Evolutionary conservation across 2,329 filamentous ascomycete species (phyloP).

Genomic region (Monosporascus sp.): DNA sequence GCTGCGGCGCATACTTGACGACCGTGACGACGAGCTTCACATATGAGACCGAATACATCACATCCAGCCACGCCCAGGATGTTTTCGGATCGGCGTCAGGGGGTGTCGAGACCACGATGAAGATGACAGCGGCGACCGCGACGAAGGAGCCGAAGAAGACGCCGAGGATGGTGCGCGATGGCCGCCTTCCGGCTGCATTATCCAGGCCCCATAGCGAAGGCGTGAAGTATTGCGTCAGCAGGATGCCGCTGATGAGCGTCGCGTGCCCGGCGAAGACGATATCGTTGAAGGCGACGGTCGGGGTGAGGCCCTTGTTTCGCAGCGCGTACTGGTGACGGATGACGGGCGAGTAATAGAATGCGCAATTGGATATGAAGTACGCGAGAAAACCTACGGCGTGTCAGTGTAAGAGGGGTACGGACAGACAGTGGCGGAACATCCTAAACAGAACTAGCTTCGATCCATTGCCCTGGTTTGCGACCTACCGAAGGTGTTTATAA

Average conservation of each 20-base stretch:
- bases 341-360: slow-evolving; percentile 72
- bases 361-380: slow-evolving; percentile 69
- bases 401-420: background rate
- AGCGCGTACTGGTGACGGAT: slow-evolving; percentile 80
- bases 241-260: slow-evolving; percentile 63
- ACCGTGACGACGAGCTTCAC: slow-evolving; percentile 85
- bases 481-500: slow-evolving; percentile 61
- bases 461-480: background rate
- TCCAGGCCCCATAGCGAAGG: slow-evolving; percentile 71
- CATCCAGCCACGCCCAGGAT: slow-evolving; percentile 59
- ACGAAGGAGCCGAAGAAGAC: slow-evolving; percentile 65
- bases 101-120: slow-evolving; percentile 36
- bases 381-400: slow-evolving; percentile 55
- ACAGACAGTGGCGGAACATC: background rate
- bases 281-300: slow-evolving; percentile 87
- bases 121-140: slow-evolving; percentile 43
- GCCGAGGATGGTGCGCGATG: slow-evolving; percentile 57
- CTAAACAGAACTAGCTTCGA: background rate
- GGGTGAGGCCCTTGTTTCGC: slow-evolving; percentile 68
- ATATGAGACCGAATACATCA: slow-evolving; percentile 68
- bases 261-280: slow-evolving; percentile 83
- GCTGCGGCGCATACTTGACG: slow-evolving; percentile 89
- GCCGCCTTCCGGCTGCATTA: slow-evolving; percentile 48
- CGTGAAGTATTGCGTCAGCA: slow-evolving; percentile 73
- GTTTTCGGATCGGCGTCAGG: slow-evolving; percentile 33